These are phyloP conservation scores for Heterobasidion parviporum DNA, from an alignment of 1,284 basidiomycete genomes.

Conservation along the genomic window DNA sequence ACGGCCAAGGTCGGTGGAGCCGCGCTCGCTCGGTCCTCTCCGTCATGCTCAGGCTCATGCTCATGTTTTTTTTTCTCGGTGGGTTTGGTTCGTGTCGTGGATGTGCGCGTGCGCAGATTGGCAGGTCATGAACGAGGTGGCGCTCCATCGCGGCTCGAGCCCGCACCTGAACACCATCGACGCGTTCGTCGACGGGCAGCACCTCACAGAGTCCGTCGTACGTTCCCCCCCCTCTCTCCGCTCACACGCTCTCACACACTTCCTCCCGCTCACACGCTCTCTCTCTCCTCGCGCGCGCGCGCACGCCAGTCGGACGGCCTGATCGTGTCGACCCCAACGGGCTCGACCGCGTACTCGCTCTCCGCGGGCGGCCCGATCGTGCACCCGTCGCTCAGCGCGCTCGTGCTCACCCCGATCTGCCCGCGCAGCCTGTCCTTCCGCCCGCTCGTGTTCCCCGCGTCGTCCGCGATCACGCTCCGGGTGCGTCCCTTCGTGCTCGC, in stretches of 20 bases:
- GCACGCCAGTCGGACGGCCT: constrained; percentile 80
- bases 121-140: constrained; percentile 98
- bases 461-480: constrained; percentile 74
- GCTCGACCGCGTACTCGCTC: constrained; percentile 94
- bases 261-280: no score
- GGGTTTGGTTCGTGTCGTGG: background rate
- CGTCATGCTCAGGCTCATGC: background rate
- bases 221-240: constrained; percentile 23
- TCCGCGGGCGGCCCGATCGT: constrained; percentile 96
- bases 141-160: constrained; percentile 85
- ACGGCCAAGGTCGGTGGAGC: constrained; percentile 41
- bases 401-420: constrained; percentile 92
- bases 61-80: background rate
- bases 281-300: background rate
- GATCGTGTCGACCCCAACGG: constrained; percentile 93
- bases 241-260: no score
- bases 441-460: constrained; percentile 83
- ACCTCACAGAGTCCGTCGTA: constrained; percentile 92
- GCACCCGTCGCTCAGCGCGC: constrained; percentile 84
- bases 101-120: constrained; percentile 42
- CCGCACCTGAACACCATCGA: constrained; percentile 94
- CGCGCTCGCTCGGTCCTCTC: background rate
- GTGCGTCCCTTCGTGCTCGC: constrained; percentile 36
- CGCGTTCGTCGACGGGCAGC: constrained; percentile 91
- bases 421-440: constrained; percentile 91